A percentile compares a stretch with the other conserved stretches of the same genome.
Conservation (phyloP, 2,329 filamentous ascomycete genomes). For the Clarireedia monteithiana region DNA sequence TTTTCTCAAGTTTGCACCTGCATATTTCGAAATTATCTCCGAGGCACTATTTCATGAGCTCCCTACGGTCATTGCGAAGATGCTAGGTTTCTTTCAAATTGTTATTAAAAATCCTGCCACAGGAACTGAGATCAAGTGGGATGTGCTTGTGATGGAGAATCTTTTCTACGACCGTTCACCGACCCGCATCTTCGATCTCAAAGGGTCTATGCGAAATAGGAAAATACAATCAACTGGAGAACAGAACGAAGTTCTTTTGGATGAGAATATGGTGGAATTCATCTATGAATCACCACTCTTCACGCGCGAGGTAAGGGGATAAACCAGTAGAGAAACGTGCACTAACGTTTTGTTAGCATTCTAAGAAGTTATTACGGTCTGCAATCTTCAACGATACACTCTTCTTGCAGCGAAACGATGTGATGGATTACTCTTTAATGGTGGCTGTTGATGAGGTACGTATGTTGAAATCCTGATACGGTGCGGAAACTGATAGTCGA, state of each 20-base stretch:
- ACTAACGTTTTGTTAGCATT: constrained; percentile 44
- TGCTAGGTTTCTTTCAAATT: constrained; percentile 97
- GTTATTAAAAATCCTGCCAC: constrained; percentile 92
- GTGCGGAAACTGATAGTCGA: background rate
- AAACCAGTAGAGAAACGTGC: background rate
- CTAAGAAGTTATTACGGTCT: constrained; percentile 83
- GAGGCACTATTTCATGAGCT: constrained; percentile 92
- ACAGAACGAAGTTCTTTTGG: constrained; percentile 89
- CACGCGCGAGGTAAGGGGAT: constrained; percentile 55
- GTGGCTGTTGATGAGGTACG: constrained; percentile 79
- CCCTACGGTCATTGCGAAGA: constrained; percentile 95
- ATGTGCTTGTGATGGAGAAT: constrained; percentile 93
- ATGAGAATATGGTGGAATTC: constrained; percentile 98
- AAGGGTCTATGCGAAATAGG: constrained; percentile 96
- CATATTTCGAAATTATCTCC: constrained; percentile 96
- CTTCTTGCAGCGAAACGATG: constrained; percentile 88
- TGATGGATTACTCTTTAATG: constrained; percentile 99
- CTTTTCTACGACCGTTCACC: constrained; percentile 92
- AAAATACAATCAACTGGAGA: constrained; percentile 95
- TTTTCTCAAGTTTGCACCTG: constrained; percentile 90
- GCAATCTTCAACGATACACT: constrained; percentile 97
- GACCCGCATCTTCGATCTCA: constrained; percentile 88
- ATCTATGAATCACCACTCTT: constrained; percentile 97
- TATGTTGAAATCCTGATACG: background rate
- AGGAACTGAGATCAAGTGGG: constrained; percentile 88